Base-by-base conservation (phyloP, 805 yeast species). In the Wickerhamomyces rabaulensis region DNA sequence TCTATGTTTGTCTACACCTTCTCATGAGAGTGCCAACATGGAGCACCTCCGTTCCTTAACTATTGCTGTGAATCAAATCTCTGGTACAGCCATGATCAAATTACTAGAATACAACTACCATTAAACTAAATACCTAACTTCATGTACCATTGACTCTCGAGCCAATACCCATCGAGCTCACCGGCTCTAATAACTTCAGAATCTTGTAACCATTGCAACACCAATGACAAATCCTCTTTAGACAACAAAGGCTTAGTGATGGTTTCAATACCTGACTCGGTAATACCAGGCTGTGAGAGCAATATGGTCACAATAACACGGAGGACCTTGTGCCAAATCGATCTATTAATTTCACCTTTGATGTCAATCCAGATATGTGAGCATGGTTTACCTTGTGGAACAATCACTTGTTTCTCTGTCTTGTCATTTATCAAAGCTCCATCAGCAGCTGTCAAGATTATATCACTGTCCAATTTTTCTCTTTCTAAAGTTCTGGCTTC, bases 401-500 rank as follows among this genome's bases (percentile, higher is more conserved):
- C 75, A 1, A 80, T 69, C 2, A 56, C 51, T 9, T 51, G 35
- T 46, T 55, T 45, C 41, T 51, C 44, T 6, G 47, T 21, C 17
- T 42, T 23, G 21, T 42, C 31, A 41, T 45, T 13, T 21, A 58
- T 46, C 25, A 23, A 26, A 39, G 19, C 42, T 15, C 17, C 36
- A 17, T 42, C 50, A 40, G 36, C 53, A 43, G 46, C 41, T 6
- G 68, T 65, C 20, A 75, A 60, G 20, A 78, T 71, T 21, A 81
- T 79, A 58, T 79, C 95, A 60, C 81, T 84, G 56, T 76, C 88
- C 42, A 78, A 74, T 61, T 73, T 82, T 38, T 74, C 79, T 52
- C 83, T 78, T 50, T 87, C 95, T 37, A 87, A 76, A 17, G 79
- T 70, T 51, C 96, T 75, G 1, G 96, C 85, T 36, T 84, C 84